Evolutionary conservation across 2,329 filamentous ascomycete genomes (phyloP), one percentile per base, ranked within the genome.

Genomic region (Fusarium subtropicale): DNA sequence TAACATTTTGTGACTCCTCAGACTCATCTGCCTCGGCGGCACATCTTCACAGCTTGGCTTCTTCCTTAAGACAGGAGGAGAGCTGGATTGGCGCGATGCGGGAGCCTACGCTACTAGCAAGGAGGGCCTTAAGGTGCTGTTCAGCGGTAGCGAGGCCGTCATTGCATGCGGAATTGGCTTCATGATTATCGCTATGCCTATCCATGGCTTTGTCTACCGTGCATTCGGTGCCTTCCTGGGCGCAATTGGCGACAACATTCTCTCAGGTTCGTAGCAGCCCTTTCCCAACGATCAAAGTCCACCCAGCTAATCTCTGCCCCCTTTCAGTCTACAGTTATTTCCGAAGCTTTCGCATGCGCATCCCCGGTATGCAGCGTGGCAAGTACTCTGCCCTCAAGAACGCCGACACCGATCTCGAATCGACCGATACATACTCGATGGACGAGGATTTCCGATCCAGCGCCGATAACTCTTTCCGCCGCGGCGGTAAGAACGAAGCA

Each of bases 81-180:
- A 78, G 56, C 64, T 79, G 12, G 73, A 78, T 50, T 79, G 77
- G 77, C 69, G 68, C 31, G 77, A 79, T 57, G 77, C 74, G 15
- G 64, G 66, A 39, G 54, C 73, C 13, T 77, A 77, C 44, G 74
- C 77, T 22, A 66, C 68, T 31, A 74, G 72, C 61, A 72, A 74
- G 52, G 77, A 78, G 44, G 74, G 71, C 20, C 67, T 77, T 28
- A 77, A 78, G 64, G 71, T 79, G 24, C 60, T 78, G 30, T 68
- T 79, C 12, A 77, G 71, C 22, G 77, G 76, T 18, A 74, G 76
- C 31, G 68, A 63, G 45, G 71, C 72, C 24, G 74, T 76, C 11
- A 20, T 75, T 36, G 69, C 69, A 18, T 67, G 72, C 36, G 66
- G 68, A 39, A 56, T 66, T 18, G 34, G 66, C 41, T 60, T 77